phyloP scores from a whole-genome alignment of 2,329 filamentous ascomycete species.

The Magnaporthiopsis rhizophila region DNA sequence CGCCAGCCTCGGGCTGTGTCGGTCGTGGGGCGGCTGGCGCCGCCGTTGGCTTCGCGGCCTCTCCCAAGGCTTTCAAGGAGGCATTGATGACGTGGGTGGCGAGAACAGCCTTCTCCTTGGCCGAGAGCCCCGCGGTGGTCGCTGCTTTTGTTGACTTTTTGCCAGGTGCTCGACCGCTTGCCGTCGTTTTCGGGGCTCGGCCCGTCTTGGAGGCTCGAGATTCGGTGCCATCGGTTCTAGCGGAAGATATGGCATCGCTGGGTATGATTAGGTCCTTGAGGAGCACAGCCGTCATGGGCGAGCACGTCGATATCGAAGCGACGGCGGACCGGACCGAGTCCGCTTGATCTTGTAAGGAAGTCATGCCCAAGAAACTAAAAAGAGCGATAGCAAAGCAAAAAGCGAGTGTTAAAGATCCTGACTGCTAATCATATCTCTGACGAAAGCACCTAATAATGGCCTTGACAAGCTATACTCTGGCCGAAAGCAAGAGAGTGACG shows the following conservation, averaged over 20 bases:
- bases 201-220: slow-evolving; percentile 17
- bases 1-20: slow-evolving; percentile 23
- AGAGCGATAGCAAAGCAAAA: slow-evolving; percentile 23
- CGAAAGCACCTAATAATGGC: slow-evolving; percentile 15
- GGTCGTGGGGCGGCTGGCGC: slow-evolving; percentile 18
- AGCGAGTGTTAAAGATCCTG: slow-evolving; percentile 17
- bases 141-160: slow-evolving; percentile 19
- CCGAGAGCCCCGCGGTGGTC: slow-evolving; percentile 30
- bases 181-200: slow-evolving; percentile 3
- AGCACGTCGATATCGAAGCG: slow-evolving; percentile 37
- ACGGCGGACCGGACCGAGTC: slow-evolving; percentile 40
- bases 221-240: slow-evolving; percentile 2
- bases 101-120: slow-evolving; percentile 56
- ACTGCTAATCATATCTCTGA: slow-evolving; percentile 27
- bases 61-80: slow-evolving; percentile 59
- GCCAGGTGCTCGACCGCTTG: slow-evolving; percentile 12
- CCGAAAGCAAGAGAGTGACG: slow-evolving; percentile 7
- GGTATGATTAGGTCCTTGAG: slow-evolving; percentile 38
- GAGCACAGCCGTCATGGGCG: slow-evolving; percentile 32
- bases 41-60: slow-evolving; percentile 49
- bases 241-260: slow-evolving; percentile 16
- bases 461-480: slow-evolving; percentile 15
- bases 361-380: slow-evolving; percentile 23
- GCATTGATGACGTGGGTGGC: slow-evolving; percentile 68
- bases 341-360: slow-evolving; percentile 29